A percentile compares a stretch with the other conserved stretches of the same genome.
These are phyloP conservation scores for Cutaneotrichosporon sp. DNA, from an alignment of 1,284 basidiomycete species.

Conservation along the genomic window DNA sequence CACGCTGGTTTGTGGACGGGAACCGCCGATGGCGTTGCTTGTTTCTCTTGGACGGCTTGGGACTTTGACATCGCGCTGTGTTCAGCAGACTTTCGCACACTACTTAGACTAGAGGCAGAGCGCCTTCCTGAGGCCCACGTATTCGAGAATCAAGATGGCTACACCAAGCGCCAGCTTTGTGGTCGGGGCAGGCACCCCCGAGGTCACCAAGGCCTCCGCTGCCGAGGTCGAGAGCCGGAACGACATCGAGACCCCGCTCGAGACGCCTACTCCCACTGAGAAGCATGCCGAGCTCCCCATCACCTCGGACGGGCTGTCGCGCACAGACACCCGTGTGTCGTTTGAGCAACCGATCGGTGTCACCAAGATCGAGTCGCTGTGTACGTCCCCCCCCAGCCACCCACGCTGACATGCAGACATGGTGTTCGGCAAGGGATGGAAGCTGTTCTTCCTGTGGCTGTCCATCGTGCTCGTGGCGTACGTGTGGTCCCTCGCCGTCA, in stretches of 20 bases:
- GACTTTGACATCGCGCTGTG: not conserved
- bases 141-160: slow-evolving; percentile 6
- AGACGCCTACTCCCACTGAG: too few species aligned
- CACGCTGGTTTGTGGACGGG: not conserved
- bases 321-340: slow-evolving; percentile 6
- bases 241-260: not conserved
- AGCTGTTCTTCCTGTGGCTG: slow-evolving; percentile 35
- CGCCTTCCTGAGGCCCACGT: not conserved
- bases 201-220: not conserved
- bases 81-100: not conserved
- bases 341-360: slow-evolving; percentile 40
- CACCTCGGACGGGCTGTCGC: not conserved
- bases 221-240: slow-evolving; percentile 11
- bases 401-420: slow-evolving; percentile 29
- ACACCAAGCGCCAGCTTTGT: slow-evolving; percentile 1
- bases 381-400: slow-evolving; percentile 9
- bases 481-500: slow-evolving; percentile 35
- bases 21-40: not conserved
- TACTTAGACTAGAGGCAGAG: not conserved
- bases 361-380: slow-evolving; percentile 46
- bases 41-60: not conserved
- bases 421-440: slow-evolving; percentile 35
- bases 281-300: not conserved
- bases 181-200: not conserved
- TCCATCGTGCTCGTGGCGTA: slow-evolving; percentile 37